These are phyloP conservation scores for Oryza nivara DNA, from an alignment of 176 grass and related monocot genomes.

Conservation along the genomic window DNA sequence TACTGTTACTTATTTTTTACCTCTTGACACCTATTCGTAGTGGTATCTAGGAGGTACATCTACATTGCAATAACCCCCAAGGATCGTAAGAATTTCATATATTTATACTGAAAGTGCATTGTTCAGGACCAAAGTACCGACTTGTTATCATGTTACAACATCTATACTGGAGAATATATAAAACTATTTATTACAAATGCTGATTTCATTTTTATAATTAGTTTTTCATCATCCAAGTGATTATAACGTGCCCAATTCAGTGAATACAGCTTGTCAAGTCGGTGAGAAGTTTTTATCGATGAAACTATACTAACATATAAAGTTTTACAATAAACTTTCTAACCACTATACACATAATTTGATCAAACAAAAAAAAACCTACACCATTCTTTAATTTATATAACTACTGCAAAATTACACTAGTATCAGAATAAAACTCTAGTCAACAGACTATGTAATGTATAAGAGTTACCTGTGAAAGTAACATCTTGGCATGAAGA, in stretches of 20 bases:
- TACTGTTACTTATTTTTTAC: not conserved
- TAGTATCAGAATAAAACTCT: not conserved
- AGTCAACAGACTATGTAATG: not conserved
- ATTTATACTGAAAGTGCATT: not conserved
- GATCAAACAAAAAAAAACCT: not conserved
- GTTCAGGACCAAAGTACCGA: not conserved
- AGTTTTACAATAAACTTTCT: not conserved
- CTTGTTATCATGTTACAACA: not conserved
- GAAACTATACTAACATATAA: not conserved
- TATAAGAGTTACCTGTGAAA: slow-evolving; percentile 38
- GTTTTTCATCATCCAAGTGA: not conserved
- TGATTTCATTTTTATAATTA: not conserved
- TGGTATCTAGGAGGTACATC: not conserved
- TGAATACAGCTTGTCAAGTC: too few relatives aligned
- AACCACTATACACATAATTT: not conserved
- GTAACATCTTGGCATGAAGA: slow-evolving; percentile 36
- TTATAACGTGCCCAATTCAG: not conserved
- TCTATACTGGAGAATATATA: not conserved
- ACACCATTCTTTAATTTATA: not conserved
- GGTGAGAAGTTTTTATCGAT: too few relatives aligned
- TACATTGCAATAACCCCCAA: not conserved
- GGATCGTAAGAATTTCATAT: not conserved
- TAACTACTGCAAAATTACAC: not conserved
- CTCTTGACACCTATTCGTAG: too few relatives aligned
- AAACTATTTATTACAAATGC: not conserved